Conservation (phyloP, 2,329 filamentous ascomycete species). For the Epichloe sibirici region DNA sequence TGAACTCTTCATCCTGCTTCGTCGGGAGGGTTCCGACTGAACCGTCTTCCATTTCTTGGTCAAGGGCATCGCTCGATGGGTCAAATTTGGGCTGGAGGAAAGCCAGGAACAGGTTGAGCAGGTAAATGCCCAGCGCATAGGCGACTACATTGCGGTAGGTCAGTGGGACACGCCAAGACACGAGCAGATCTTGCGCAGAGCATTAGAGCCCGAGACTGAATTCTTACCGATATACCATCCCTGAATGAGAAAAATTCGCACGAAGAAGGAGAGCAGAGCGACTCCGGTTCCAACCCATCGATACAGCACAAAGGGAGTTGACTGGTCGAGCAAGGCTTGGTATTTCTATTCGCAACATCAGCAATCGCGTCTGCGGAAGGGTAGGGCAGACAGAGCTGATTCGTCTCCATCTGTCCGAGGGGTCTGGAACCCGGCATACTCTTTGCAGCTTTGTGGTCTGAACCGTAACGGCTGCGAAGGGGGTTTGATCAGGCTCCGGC, state of each 20-base stretch:
- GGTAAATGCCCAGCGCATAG: constrained; percentile 96
- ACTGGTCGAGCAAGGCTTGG: constrained; percentile 87
- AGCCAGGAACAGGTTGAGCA: constrained; percentile 96
- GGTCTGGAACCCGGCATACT: constrained; percentile 33
- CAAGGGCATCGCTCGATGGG: constrained; percentile 78
- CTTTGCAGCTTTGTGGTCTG: constrained; percentile 67
- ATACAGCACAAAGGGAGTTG: constrained; percentile 79
- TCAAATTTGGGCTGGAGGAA: constrained; percentile 99
- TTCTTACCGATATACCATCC: constrained; percentile 92
- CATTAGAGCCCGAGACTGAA: too few species aligned
- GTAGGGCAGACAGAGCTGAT: background rate
- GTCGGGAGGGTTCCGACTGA: constrained; percentile 72
- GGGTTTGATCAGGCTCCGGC: constrained; percentile 76
- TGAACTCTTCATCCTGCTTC: constrained; percentile 94
- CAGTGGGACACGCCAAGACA: background rate
- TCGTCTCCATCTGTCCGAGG: background rate
- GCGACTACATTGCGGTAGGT: constrained; percentile 51
- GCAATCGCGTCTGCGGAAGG: background rate
- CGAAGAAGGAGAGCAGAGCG: constrained; percentile 67
- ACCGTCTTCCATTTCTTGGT: constrained; percentile 94
- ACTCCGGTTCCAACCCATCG: constrained; percentile 78
- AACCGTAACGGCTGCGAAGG: constrained; percentile 78
- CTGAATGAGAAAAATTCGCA: constrained; percentile 82
- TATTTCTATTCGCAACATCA: constrained; percentile 52
- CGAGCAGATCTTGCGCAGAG: background rate